Conservation (phyloP, 441 rosid genomes). For the Populus tomentosa region DNA sequence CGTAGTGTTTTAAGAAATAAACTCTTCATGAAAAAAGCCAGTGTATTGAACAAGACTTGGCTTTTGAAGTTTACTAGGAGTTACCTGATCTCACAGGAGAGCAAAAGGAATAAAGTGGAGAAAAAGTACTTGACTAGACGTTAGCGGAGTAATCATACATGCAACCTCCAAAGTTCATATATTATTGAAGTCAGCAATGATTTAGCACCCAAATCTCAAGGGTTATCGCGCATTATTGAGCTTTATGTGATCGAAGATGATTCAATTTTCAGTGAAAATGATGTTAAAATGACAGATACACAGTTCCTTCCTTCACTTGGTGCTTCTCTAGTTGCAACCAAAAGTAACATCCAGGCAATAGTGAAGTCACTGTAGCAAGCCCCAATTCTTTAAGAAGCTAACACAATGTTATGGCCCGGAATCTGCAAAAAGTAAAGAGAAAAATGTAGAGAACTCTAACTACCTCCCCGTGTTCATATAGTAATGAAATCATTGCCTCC, state of each 20-base stretch:
- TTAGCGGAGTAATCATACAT: too few species aligned
- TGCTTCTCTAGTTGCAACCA: neutral
- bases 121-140: too few species aligned
- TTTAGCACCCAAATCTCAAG: neutral
- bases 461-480: neutral
- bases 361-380: neutral
- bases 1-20: too few species aligned
- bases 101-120: too few species aligned
- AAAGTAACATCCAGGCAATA: neutral
- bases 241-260: too few species aligned
- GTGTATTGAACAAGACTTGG: too few species aligned
- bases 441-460: too few species aligned
- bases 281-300: neutral
- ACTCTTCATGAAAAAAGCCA: too few species aligned
- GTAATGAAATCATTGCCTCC: neutral
- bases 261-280: neutral
- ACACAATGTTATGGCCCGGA: neutral
- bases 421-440: neutral
- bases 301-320: neutral
- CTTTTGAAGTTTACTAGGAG: too few species aligned
- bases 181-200: neutral
- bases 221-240: too few species aligned
- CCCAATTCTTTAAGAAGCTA: neutral
- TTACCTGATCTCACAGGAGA: too few species aligned
- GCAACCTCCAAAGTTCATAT: neutral